A percentile compares a stretch with the other conserved stretches of the same genome.
Evolutionary conservation across 768 basidiomycete genomes (phyloP).

Genomic region (Neoboletus brunneissimus): DNA sequence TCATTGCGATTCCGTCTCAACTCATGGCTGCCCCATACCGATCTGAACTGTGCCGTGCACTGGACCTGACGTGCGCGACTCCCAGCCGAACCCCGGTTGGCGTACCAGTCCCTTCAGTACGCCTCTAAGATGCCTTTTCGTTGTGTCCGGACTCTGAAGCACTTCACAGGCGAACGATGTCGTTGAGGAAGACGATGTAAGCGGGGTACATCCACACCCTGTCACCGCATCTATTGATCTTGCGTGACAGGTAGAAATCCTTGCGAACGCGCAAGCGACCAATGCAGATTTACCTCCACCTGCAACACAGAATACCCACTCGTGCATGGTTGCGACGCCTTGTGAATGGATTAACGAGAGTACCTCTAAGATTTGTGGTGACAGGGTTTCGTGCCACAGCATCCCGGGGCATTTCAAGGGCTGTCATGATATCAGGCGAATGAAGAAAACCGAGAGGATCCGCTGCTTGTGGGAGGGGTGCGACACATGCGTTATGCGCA

Average conservation of each 20-base stretch:
- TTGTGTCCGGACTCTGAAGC: neutral
- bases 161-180: neutral
- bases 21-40: neutral
- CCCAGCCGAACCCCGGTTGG: too few species aligned
- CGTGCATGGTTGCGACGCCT: neutral
- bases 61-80: neutral
- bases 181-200: neutral
- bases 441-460: fast-evolving
- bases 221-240: too few species aligned
- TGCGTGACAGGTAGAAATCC: too few species aligned
- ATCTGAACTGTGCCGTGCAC: neutral
- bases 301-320: neutral
- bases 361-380: neutral
- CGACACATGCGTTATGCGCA: fast-evolving
- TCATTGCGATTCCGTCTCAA: too few species aligned
- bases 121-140: neutral
- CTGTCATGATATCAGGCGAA: neutral
- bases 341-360: neutral
- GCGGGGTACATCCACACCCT: neutral
- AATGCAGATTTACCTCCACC: too few species aligned
- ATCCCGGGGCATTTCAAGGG: neutral
- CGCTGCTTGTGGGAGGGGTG: neutral
- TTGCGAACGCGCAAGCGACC: too few species aligned
- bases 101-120: neutral
- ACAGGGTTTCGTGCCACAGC: neutral